Evolutionary conservation across 2,329 filamentous ascomycete genomes (phyloP).

Genomic region (Talaromyces marneffei): DNA sequence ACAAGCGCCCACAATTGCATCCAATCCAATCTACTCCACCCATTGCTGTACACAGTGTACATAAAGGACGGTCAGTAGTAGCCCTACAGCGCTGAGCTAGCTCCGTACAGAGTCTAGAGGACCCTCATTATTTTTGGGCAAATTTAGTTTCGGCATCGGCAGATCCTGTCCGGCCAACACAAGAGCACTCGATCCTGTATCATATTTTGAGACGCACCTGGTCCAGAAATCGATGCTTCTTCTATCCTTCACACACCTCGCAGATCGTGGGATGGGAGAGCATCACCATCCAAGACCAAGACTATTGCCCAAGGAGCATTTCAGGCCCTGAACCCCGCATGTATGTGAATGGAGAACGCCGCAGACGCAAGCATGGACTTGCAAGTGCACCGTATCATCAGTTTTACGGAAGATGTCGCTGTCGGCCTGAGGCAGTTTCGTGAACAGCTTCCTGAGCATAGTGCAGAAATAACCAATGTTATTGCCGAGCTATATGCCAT

Average conservation of each 20-base stretch:
- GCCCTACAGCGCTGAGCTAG: constrained; percentile 1
- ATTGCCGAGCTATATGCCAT: constrained; percentile 53
- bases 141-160: neutral
- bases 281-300: neutral
- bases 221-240: neutral
- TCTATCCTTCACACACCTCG: neutral
- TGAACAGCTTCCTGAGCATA: constrained; percentile 45
- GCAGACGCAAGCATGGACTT: constrained; percentile 34
- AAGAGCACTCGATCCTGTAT: neutral
- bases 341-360: constrained; percentile 19
- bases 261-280: neutral
- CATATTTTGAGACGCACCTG: neutral
- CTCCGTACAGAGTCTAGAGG: neutral
- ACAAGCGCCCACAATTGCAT: neutral
- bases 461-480: constrained; percentile 48
- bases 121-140: neutral
- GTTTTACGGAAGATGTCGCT: constrained; percentile 49
- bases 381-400: constrained; percentile 35
- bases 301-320: neutral
- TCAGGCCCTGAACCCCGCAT: constrained; percentile 4
- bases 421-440: constrained; percentile 47
- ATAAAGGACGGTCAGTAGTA: neutral
- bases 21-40: neutral
- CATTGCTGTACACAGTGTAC: neutral
- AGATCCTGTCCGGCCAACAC: neutral